Base-by-base conservation (phyloP, 2,329 filamentous ascomycete species). In the Monosporascus cannonballus region DNA sequence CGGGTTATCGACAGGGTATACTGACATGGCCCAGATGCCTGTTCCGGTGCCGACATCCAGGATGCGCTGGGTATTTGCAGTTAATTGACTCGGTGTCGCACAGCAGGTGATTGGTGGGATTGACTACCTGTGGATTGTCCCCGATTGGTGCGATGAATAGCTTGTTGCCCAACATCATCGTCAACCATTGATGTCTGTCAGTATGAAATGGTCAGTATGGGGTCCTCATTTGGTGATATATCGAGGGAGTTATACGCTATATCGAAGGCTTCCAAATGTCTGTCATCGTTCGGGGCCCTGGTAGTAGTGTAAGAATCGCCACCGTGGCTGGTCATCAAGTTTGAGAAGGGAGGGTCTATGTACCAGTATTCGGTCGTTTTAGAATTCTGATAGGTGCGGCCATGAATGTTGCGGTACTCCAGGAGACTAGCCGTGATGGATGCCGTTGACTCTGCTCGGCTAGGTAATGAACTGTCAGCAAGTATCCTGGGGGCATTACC, bases 1-100 rank as follows among this genome's bases (percentile, higher is more conserved):
- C 27, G 30, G 7, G 41, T 8, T n/a, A 36, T 3, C 4, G 14
- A 25, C n/a, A 5, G 37, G 30, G 36, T 36, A 14, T 27, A 47
- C 51, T 58, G 34, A 58, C 56, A 54, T 58, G 47, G 56, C 53
- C 56, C 56, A 58, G 17, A 55, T 49, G 45, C 56, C 56, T 51
- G 25, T 11, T 9, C 6, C 37, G 18, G 27, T 30, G 27, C 27
- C 27, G 27, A 30, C 11, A 1, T 30, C 27, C 27, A 30, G 27
- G 27, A 30, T 30, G 27, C 27, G 27, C 27, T 30, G 27, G 8
- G 27, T 30, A 11, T 30, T 30, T 11, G 9, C 27, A 37, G 6
- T 18, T 25, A 24, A 17, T 14, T 38, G 15, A 15, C 24, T 17
- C n/a, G 11, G 17, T 9, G n/a, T 18, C 3, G 8, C 27, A 38